A percentile compares a stretch with the other conserved stretches of the same genome.
Conservation (phyloP, 2,329 filamentous ascomycete species). For the Periconia macrospinosa region DNA sequence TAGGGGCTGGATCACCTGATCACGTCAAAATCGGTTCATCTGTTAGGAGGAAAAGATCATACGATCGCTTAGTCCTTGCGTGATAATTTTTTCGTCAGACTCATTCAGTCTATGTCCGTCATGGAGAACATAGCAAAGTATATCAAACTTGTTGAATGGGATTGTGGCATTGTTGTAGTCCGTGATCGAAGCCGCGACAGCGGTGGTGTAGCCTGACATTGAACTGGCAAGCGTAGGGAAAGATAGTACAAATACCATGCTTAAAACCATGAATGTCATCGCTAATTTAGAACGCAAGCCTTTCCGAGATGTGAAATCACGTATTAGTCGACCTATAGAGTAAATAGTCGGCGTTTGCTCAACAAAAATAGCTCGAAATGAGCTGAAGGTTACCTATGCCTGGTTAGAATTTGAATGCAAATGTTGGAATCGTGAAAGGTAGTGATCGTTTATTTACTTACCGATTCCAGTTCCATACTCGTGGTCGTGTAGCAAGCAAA, state of each 20-base stretch:
- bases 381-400: constrained; percentile 12
- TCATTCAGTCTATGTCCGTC: constrained; percentile 15
- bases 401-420: neutral
- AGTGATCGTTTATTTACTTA: neutral
- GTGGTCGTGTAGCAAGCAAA: neutral
- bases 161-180: constrained; percentile 7
- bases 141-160: constrained; percentile 8
- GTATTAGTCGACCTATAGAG: neutral
- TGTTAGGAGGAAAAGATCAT: neutral
- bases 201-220: constrained; percentile 21
- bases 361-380: constrained; percentile 20
- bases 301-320: constrained; percentile 11
- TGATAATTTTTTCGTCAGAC: no score
- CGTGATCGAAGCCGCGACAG: constrained; percentile 10
- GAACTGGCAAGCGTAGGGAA: constrained; percentile 23
- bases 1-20: neutral
- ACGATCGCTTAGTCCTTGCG: constrained; percentile 6
- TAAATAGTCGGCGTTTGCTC: constrained; percentile 5
- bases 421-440: neutral
- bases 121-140: constrained; percentile 13
- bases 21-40: neutral
- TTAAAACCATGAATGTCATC: constrained; percentile 22
- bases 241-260: constrained; percentile 14
- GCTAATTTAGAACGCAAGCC: constrained; percentile 15
- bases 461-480: constrained; percentile 15